These are phyloP conservation scores for Ophidiomyces ophidiicola DNA, from an alignment of 2,329 filamentous ascomycete species.

Conservation along the genomic window DNA sequence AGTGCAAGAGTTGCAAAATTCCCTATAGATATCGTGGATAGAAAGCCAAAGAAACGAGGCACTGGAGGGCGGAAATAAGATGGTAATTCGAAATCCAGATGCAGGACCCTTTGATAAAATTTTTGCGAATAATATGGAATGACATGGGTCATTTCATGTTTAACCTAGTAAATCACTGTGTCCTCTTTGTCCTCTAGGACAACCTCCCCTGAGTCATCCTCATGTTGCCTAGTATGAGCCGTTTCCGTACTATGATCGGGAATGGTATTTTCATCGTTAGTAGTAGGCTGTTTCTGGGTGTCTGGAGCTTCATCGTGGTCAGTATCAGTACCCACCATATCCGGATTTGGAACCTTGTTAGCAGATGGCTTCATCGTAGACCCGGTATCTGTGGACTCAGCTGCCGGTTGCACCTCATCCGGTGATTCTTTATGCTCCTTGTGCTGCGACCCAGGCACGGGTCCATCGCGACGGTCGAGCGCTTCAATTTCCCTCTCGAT, in stretches of 20 bases:
- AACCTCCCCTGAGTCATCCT: slow-evolving; percentile 64
- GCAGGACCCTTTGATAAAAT: too few relatives aligned
- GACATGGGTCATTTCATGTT: too few relatives aligned
- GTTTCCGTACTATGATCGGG: slow-evolving; percentile 24
- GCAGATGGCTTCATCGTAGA: slow-evolving; percentile 30
- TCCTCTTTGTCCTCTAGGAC: slow-evolving; percentile 79
- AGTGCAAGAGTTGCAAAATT: too few relatives aligned
- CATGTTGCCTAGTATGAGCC: slow-evolving; percentile 36
- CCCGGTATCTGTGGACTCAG: slow-evolving; percentile 28
- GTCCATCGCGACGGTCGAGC: slow-evolving; percentile 42
- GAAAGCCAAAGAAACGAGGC: too few relatives aligned
- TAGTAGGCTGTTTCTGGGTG: slow-evolving; percentile 13
- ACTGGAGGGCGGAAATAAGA: too few relatives aligned
- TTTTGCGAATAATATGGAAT: too few relatives aligned
- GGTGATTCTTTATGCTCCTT: slow-evolving; percentile 14
- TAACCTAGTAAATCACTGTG: slow-evolving; percentile 65
- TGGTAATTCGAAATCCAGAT: too few relatives aligned
- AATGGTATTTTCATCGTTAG: slow-evolving; percentile 27
- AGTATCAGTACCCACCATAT: slow-evolving; percentile 20
- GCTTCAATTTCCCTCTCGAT: slow-evolving; percentile 55
- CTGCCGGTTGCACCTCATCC: slow-evolving; percentile 14
- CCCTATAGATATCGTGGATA: too few relatives aligned
- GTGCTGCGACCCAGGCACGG: slow-evolving; percentile 19
- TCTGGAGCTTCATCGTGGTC: slow-evolving; percentile 8
- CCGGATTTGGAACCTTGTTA: slow-evolving; percentile 16